Evolutionary conservation across 495 filamentous ascomycete genomes (phyloP).

Genomic region (Astrothelium subdiscretum): DNA sequence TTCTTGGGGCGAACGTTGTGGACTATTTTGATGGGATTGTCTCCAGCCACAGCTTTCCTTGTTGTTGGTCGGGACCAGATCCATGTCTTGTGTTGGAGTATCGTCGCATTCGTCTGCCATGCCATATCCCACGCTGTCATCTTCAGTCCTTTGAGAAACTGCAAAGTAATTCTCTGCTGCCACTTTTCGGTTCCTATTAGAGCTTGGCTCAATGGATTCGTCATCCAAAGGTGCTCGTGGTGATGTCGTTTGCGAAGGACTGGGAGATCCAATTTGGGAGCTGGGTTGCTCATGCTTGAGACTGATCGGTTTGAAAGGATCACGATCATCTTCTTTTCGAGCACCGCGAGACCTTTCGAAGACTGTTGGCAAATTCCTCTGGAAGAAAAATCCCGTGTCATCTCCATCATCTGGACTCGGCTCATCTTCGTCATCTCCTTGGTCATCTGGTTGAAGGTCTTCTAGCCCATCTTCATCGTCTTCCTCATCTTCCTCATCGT

Average conservation of each 20-base stretch:
- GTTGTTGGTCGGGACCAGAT: neutral
- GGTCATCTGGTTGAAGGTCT: slow-evolving; percentile 8
- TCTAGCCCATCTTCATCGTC: slow-evolving; percentile 5
- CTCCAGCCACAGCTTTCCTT: neutral
- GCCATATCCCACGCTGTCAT: neutral
- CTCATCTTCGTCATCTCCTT: slow-evolving; percentile 1
- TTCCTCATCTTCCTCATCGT: slow-evolving; percentile 2
- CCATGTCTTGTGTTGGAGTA: no score
- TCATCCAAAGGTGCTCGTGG: neutral
- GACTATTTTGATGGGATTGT: neutral
- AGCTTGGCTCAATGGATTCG: neutral
- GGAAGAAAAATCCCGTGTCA: slow-evolving; percentile 29
- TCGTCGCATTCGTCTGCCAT: neutral
- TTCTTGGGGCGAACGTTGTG: no score
- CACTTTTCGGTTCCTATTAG: neutral
- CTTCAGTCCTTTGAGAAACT: neutral
- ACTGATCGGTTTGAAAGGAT: slow-evolving; percentile 9
- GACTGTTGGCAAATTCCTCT: slow-evolving; percentile 20
- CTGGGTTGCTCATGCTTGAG: neutral
- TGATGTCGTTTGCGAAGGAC: slow-evolving; percentile 1
- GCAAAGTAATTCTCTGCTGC: neutral
- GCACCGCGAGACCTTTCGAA: slow-evolving; percentile 8
- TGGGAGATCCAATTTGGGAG: neutral
- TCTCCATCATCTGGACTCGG: slow-evolving; percentile 18
- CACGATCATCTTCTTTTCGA: slow-evolving; percentile 5